phyloP scores from a whole-genome alignment of 805 yeast genomes.

The Kodamaea lidongshanica region DNA sequence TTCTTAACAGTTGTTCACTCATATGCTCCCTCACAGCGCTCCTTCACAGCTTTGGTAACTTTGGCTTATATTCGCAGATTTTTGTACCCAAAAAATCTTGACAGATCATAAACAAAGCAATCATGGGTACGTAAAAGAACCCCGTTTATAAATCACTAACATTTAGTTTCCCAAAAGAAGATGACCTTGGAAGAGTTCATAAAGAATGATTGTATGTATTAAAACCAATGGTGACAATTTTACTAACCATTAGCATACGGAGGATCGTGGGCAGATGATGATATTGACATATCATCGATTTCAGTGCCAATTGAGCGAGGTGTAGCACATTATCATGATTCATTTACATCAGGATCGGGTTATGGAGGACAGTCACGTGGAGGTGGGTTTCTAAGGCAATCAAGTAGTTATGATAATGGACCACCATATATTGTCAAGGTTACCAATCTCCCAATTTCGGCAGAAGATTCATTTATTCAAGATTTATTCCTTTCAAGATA shows the following conservation, averaged over 20 bases:
- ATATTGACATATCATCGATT: constrained; percentile 39
- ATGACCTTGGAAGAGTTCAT: constrained; percentile 43
- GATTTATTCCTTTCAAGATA: constrained; percentile 61
- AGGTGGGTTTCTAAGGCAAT: constrained; percentile 10
- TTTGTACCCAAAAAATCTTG: too few relatives aligned
- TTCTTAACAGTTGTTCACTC: too few relatives aligned
- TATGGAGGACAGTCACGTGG: constrained; percentile 7
- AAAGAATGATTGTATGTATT: constrained; percentile 39
- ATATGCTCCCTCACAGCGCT: too few relatives aligned
- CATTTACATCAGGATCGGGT: constrained; percentile 2
- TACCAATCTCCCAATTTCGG: constrained; percentile 50
- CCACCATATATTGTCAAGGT: constrained; percentile 68
- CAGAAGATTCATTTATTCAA: constrained; percentile 45
- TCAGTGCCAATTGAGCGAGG: constrained; percentile 37
- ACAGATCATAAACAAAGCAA: constrained; percentile 7
- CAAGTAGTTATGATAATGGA: constrained; percentile 15
- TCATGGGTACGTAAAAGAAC: constrained; percentile 8
- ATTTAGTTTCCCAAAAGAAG: constrained; percentile 37
- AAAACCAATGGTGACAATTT: neutral
- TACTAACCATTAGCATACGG: constrained; percentile 34
- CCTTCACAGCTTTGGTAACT: too few relatives aligned
- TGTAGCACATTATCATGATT: constrained; percentile 3
- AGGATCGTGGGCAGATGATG: constrained; percentile 45
- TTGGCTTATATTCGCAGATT: too few relatives aligned
- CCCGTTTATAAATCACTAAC: constrained; percentile 8